These are phyloP conservation scores for Septoria linicola DNA, from an alignment of 2,329 filamentous ascomycete genomes.

Conservation along the genomic window DNA sequence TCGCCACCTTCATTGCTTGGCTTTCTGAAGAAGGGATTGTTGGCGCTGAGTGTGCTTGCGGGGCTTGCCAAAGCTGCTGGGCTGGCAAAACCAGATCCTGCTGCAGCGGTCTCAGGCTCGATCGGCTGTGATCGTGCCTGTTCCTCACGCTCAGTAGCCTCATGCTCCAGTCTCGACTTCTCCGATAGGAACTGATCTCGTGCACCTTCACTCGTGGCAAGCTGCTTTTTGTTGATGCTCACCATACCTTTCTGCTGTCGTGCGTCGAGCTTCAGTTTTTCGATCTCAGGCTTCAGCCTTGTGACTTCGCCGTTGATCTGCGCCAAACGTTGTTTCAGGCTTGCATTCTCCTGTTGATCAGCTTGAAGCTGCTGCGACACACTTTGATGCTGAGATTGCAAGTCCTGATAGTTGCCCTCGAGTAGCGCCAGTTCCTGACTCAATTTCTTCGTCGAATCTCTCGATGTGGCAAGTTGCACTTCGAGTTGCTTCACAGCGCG, in stretches of 20 bases:
- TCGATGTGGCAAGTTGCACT: conserved; percentile 73
- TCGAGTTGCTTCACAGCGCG: conserved; percentile 81
- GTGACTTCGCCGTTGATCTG: conserved; percentile 78
- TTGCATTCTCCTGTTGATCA: conserved; percentile 85
- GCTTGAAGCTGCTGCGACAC: conserved; percentile 71
- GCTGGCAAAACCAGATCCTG: conserved; percentile 10
- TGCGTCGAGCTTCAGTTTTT: conserved; percentile 88
- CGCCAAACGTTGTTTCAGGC: conserved; percentile 82
- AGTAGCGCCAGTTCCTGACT: conserved; percentile 80
- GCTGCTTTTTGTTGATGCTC: conserved; percentile 97
- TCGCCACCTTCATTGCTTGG: conserved; percentile 36
- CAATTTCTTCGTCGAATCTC: conserved; percentile 78
- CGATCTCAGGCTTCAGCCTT: conserved; percentile 83
- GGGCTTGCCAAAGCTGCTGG: conserved; percentile 26
- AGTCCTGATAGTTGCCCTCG: conserved; percentile 76
- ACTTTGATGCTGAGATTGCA: conserved; percentile 79
- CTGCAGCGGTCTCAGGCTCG: conserved; percentile 18
- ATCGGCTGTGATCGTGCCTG: conserved; percentile 22
- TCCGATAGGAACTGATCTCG: conserved; percentile 83
- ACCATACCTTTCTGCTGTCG: conserved; percentile 94
- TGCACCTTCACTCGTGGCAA: conserved; percentile 84
- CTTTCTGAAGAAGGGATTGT: conserved; percentile 91
- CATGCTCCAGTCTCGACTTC: conserved; percentile 67
- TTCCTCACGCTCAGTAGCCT: conserved; percentile 29
- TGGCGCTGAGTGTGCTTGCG: conserved; percentile 51